phyloP scores from a whole-genome alignment of 176 grass and related monocot genomes.

The Rhynchospora breviuscula region DNA sequence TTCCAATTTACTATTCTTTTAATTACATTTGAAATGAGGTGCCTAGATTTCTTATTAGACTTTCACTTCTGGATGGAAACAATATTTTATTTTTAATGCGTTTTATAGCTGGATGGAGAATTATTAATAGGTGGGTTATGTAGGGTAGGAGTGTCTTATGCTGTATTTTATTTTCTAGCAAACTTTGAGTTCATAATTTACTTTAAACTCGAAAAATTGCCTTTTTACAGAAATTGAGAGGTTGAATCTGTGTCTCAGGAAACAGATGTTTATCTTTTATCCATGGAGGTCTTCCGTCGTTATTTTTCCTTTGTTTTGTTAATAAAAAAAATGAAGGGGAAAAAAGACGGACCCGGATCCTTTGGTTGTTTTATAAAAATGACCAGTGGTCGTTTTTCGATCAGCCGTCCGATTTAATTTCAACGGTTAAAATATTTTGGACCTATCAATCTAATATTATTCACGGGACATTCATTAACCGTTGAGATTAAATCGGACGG shows the following conservation, averaged over 20 bases:
- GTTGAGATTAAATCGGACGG: too few relatives aligned
- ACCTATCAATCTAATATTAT: too few relatives aligned
- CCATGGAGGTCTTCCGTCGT: background rate
- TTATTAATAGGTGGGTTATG: slow-evolving; percentile 11
- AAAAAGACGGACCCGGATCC: too few relatives aligned
- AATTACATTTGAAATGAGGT: background rate
- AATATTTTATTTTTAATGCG: slow-evolving; percentile 23
- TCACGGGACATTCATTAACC: too few relatives aligned
- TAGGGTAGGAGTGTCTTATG: background rate
- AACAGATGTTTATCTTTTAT: background rate
- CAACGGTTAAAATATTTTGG: too few relatives aligned
- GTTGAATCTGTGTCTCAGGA: background rate
- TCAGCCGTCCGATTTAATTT: too few relatives aligned
- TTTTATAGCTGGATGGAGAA: slow-evolving; percentile 26
- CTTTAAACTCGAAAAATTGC: slow-evolving; percentile 21
- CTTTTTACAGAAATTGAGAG: slow-evolving; percentile 54
- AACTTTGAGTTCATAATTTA: background rate
- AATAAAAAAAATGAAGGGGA: background rate
- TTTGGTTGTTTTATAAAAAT: too few relatives aligned
- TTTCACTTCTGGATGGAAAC: background rate
- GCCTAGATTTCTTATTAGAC: background rate
- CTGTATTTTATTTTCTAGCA: background rate
- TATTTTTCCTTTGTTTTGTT: too few relatives aligned
- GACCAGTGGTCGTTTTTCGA: too few relatives aligned
- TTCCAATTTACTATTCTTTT: background rate